Conservation (phyloP, 2,329 filamentous ascomycete species). For the Orbilia brochopaga region DNA sequence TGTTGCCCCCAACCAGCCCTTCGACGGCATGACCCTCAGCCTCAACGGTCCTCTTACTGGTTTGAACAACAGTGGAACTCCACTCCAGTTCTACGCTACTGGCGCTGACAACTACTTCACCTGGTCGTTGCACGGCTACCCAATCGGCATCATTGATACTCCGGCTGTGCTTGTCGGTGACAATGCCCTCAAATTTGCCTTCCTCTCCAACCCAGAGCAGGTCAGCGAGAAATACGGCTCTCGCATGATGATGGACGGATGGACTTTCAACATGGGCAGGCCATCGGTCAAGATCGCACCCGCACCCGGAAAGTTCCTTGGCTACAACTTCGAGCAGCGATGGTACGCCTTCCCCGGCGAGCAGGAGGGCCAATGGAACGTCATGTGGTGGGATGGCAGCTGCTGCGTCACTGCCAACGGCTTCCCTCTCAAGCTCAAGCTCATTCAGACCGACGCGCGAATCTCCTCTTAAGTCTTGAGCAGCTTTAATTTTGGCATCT, state of each 20-base stretch:
- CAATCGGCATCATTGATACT: constrained; percentile 40
- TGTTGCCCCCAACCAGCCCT: constrained; percentile 35
- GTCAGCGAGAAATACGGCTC: constrained; percentile 38
- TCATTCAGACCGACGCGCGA: constrained; percentile 24
- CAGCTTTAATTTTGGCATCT: not conserved
- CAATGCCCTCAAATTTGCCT: constrained; percentile 25
- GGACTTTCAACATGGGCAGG: constrained; percentile 39
- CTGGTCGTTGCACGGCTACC: constrained; percentile 44
- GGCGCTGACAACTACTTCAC: constrained; percentile 19
- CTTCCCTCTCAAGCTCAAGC: constrained; percentile 46
- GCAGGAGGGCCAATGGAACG: constrained; percentile 31
- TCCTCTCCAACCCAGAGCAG: constrained; percentile 30
- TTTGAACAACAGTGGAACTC: constrained; percentile 16
- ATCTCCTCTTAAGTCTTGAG: constrained; percentile 12
- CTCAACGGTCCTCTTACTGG: constrained; percentile 35
- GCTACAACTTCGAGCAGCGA: constrained; percentile 47
- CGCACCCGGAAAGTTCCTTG: constrained; percentile 42
- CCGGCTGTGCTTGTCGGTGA: constrained; percentile 37
- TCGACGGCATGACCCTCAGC: constrained; percentile 37
- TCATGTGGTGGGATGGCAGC: constrained; percentile 50
- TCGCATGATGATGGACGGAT: constrained; percentile 35
- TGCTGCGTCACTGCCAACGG: constrained; percentile 39
- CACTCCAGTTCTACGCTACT: constrained; percentile 41
- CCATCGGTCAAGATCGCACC: constrained; percentile 42
- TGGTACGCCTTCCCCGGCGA: constrained; percentile 46